Percentiles rank a stretch among this genome's conserved stretches.
Evolutionary conservation across 306 rosid genomes (phyloP).

Genomic region (Arachis hypogaea): DNA sequence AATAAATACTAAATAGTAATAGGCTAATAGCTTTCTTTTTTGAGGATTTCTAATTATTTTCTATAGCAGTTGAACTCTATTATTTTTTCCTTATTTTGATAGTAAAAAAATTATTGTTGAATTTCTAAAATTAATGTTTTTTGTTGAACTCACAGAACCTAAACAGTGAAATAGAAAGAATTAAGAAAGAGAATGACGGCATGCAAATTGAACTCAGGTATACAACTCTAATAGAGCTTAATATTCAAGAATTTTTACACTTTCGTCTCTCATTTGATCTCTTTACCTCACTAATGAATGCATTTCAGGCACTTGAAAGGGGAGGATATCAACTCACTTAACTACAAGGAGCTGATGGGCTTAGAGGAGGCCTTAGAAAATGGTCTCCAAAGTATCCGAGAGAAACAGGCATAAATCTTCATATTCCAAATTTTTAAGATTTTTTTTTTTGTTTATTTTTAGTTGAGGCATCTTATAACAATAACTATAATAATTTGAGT

Average conservation of each 20-base stretch:
- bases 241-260: neutral
- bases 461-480: too few relatives aligned
- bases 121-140: constrained; percentile 3
- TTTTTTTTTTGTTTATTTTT: neutral
- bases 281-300: neutral
- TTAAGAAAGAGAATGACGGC: constrained; percentile 80
- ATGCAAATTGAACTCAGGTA: constrained; percentile 77
- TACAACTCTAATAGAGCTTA: neutral
- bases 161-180: constrained; percentile 62
- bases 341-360: constrained; percentile 40
- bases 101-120: neutral
- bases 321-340: constrained; percentile 40
- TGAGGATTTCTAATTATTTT: constrained; percentile 16
- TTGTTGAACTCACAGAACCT: constrained; percentile 54
- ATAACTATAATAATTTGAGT: neutral
- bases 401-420: constrained; percentile 22
- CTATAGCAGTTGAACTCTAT: too few relatives aligned
- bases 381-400: constrained; percentile 32
- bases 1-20: too few relatives aligned
- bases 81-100: neutral
- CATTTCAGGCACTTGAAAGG: constrained; percentile 57
- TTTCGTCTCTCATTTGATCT: neutral
- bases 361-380: constrained; percentile 31
- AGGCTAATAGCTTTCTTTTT: constrained; percentile 7
- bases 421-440: too few relatives aligned